A percentile compares a stretch with the other conserved stretches of the same genome.
phyloP scores from a whole-genome alignment of 2,329 filamentous ascomycete genomes.

The Xylariaceae sp. region DNA sequence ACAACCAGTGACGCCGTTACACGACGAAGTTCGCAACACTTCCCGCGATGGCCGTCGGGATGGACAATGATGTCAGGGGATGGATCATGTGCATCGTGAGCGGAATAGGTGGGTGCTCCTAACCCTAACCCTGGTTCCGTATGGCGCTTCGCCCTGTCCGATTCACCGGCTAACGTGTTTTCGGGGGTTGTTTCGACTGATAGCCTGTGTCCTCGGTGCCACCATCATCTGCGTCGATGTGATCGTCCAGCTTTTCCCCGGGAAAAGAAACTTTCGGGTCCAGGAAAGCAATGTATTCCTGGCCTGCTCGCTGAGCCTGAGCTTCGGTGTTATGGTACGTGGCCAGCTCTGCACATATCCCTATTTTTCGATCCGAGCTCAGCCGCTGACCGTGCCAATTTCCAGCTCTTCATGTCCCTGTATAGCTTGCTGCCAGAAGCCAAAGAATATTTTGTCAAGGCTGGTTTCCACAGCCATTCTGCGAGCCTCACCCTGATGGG shows the following conservation, averaged over 20 bases:
- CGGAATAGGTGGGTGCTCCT: conserved; percentile 51
- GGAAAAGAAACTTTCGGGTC: conserved; percentile 74
- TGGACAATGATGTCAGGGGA: conserved; percentile 79
- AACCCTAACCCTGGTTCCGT: conserved; percentile 9
- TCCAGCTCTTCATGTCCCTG: conserved; percentile 80
- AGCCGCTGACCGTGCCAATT: background rate
- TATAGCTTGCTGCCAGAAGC: conserved; percentile 91
- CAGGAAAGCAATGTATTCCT: conserved; percentile 85
- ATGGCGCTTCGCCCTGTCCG: background rate
- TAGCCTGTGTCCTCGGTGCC: conserved; percentile 66
- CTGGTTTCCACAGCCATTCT: conserved; percentile 57
- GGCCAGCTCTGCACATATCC: conserved; percentile 24
- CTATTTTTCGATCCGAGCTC: background rate
- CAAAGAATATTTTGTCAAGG: conserved; percentile 67
- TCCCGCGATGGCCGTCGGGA: conserved; percentile 37
- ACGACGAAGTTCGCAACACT: conserved; percentile 9
- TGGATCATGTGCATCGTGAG: conserved; percentile 92
- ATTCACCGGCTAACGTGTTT: conserved; percentile 13
- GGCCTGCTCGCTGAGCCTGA: conserved; percentile 81
- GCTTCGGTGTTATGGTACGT: conserved; percentile 88
- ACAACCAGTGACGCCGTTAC: conserved; percentile 17
- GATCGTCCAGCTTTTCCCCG: conserved; percentile 65
- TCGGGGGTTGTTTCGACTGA: background rate
- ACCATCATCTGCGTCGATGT: conserved; percentile 83
- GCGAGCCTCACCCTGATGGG: conserved; percentile 65